A percentile compares a stretch with the other conserved stretches of the same genome.
These are phyloP conservation scores for Neoboletus subvelutipes DNA, from an alignment of 768 basidiomycete species.

Conservation along the genomic window DNA sequence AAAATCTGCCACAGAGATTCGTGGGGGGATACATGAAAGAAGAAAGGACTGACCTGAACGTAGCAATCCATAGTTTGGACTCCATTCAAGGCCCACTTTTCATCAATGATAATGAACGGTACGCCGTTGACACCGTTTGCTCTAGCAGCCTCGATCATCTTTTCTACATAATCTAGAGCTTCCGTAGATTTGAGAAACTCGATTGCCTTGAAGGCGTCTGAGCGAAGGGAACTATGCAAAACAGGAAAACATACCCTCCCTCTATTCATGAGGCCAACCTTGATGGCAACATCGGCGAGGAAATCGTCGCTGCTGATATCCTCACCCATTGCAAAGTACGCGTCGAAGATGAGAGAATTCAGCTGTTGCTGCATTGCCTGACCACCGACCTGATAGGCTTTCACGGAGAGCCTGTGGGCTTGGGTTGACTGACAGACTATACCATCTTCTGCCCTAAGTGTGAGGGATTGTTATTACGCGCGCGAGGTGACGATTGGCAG, in stretches of 20 bases:
- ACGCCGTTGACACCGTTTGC: constrained; percentile 49
- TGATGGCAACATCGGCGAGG: constrained; percentile 40
- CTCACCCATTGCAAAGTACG: constrained; percentile 39
- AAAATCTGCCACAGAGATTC: constrained; percentile 25
- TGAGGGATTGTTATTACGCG: background rate
- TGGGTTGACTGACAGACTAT: constrained; percentile 39
- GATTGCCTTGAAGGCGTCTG: constrained; percentile 30
- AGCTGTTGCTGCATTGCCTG: constrained; percentile 39
- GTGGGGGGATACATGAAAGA: background rate
- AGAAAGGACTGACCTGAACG: constrained; percentile 30
- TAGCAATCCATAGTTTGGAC: constrained; percentile 44
- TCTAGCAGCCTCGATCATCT: constrained; percentile 41
- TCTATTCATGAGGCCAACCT: constrained; percentile 40
- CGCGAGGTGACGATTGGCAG: background rate
- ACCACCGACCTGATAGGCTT: constrained; percentile 43
- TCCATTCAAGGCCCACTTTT: constrained; percentile 45
- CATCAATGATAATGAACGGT: constrained; percentile 50
- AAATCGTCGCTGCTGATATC: constrained; percentile 38
- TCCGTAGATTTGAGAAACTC: constrained; percentile 44
- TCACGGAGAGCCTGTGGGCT: constrained; percentile 45
- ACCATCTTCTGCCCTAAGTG: constrained; percentile 37
- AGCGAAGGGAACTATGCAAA: background rate
- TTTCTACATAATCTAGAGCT: constrained; percentile 39
- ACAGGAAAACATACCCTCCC: constrained; percentile 32
- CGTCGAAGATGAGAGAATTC: constrained; percentile 39